A percentile compares a stretch with the other conserved stretches of the same genome.
phyloP scores from a whole-genome alignment of 345 rosid species.

The Hypericum androsaemum region DNA sequence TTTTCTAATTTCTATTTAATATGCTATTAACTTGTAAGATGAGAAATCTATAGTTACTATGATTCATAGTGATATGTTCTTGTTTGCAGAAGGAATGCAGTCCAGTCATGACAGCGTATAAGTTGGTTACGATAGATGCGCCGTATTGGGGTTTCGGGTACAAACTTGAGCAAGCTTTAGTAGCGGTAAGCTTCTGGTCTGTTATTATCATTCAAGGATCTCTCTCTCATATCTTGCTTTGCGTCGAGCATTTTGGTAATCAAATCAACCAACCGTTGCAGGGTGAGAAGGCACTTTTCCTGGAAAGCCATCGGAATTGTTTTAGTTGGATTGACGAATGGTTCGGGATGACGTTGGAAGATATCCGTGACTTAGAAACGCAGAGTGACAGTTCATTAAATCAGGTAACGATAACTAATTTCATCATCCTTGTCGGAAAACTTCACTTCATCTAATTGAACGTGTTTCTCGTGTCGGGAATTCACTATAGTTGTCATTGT shows the following conservation, averaged over 20 bases:
- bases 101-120: conserved; percentile 67
- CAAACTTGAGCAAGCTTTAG: conserved; percentile 60
- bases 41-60: not conserved
- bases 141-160: conserved; percentile 74
- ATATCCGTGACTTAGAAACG: conserved; percentile 37
- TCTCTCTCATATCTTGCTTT: not conserved
- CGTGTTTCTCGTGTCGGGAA: no score
- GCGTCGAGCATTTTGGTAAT: not conserved
- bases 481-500: no score
- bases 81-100: conserved; percentile 43
- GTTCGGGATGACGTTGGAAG: conserved; percentile 48
- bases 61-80: conserved; percentile 3
- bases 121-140: conserved; percentile 56
- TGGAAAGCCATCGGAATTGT: conserved; percentile 50
- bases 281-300: conserved; percentile 62
- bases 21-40: no score
- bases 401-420: conserved; percentile 22
- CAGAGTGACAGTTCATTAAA: conserved; percentile 23
- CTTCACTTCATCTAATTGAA: no score
- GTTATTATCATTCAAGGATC: not conserved
- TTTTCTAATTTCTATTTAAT: no score
- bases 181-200: conserved; percentile 32
- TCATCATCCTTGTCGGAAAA: no score
- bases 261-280: conserved; percentile 8
- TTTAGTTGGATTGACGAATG: conserved; percentile 69